Base-by-base conservation (phyloP, 2,329 filamentous ascomycete species). In the Fusarium brevicatenulatum region DNA sequence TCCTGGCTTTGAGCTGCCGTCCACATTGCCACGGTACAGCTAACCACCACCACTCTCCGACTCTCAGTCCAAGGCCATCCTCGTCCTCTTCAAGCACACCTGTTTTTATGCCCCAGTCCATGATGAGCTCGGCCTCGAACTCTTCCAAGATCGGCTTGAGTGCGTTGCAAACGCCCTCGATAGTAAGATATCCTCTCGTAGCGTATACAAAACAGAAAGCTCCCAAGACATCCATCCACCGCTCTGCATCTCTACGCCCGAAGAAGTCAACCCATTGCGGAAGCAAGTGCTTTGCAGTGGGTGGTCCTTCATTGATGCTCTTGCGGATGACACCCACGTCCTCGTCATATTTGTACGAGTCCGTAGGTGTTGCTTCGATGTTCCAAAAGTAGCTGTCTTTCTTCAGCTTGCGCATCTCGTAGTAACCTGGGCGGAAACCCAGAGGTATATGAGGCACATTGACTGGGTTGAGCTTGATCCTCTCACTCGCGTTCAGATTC, bases 181-280 rank as follows among this genome's bases (percentile, higher is more conserved):
- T 81, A 5, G 84, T 86, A 71, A 89, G 83, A 2, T 90, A 88
- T 0, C 91, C 89, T 63, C 91, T 85, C 23, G 89, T 90, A 2
- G 91, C 89, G 39, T 93, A 81, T 36, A 88, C 83, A 68, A 93
- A 90, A 39, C 90, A 83, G 5, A 93, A 85, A 9, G 90, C 87
- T 9, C 88, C 86, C 9, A 94, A 79, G 16, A 92, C 85, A 70
- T 90, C 87, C 60, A 88, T 86, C 91, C 93, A 95, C 61, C 90
- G 86, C 1, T 83, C 81, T n/a, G 79, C 80, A 67, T 93, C 86
- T 2, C 88, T 76, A 10, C 86, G 83, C 12, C 89, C 90, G 68
- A 92, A 89, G 67, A 95, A 90, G 78, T 92, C 91, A 58, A 90
- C 88, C 93, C 93, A 95, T 58, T 93, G 86, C 0, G 93, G 93